Base-by-base conservation (phyloP, 2,329 filamentous ascomycete species). In the Nigrograna mackinnonii region DNA sequence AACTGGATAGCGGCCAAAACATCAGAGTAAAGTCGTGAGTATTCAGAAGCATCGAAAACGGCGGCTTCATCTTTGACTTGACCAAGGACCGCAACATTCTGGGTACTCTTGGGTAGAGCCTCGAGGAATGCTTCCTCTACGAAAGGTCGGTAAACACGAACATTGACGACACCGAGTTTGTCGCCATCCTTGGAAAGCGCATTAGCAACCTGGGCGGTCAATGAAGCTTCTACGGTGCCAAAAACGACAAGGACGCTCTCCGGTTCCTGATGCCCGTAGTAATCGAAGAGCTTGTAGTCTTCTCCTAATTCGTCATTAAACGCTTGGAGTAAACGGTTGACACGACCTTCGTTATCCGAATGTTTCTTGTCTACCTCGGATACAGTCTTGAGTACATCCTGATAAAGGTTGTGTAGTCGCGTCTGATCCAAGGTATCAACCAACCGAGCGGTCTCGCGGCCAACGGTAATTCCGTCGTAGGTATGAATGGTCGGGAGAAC, bases 231-330 rank as follows among this genome's bases (percentile, higher is more conserved):
- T 4, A 91, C 83, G 46, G 90, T 96, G 55, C 94, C 94, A 58
- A 99, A 96, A 33, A 90, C 88, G 21, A 97, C 91, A 22, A 97
- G 75, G 13, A 99, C 90, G 7, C 85, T 84, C 52, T 92, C 87
- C 4, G 94, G 83, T 32, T 83, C 76, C 36, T 82, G 76, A 64
- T 97, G 90, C 18, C 94, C 94, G 60, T 86, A 82, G 74, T 99
- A 99, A 73, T 99, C 94, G 58, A 97, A 99, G 5, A 90, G 83
- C 60, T 86, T 82, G 68, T 99, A 99, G 53, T 92, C 85, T 33
- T 94, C 97, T 44, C 92, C 94, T 18, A 99, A 84, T 74, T 97
- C 91, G 49, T 84, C 83, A 70, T 97, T 99, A 72, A 95, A 85
- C 17, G 85, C 79, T 50, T 82, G 79, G 37, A 95, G 75, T 6